These are phyloP conservation scores for Yarrowia bubula DNA, from an alignment of 805 yeast species.

Conservation along the genomic window DNA sequence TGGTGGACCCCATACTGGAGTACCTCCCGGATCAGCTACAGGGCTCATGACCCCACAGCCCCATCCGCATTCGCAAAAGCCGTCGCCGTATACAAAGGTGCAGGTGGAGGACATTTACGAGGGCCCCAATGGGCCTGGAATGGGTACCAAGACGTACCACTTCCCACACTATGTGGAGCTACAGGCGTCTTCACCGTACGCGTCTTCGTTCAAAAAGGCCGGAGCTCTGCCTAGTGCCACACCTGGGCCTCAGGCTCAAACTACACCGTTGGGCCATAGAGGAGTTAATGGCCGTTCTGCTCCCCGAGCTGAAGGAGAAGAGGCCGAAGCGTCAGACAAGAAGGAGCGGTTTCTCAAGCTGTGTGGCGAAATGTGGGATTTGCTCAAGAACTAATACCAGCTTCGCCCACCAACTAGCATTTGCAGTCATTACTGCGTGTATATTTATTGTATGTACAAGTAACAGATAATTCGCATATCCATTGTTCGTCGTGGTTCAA, in stretches of 20 bases:
- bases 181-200: conserved; percentile 24
- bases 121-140: conserved; percentile 6
- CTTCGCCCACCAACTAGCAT: neutral
- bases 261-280: neutral
- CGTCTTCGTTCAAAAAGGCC: conserved; percentile 22
- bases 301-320: neutral
- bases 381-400: conserved; percentile 28
- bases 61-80: conserved; percentile 19
- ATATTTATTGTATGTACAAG: conserved; percentile 24
- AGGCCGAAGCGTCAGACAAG: conserved; percentile 16
- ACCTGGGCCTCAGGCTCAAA: neutral
- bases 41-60: conserved; percentile 22
- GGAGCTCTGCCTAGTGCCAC: neutral
- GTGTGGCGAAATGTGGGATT: conserved; percentile 39
- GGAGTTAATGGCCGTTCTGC: neutral
- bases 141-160: conserved; percentile 17
- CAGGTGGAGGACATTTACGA: conserved; percentile 25
- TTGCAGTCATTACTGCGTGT: conserved; percentile 22
- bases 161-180: conserved; percentile 26
- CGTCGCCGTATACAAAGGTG: conserved; percentile 26
- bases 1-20: neutral
- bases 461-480: conserved; percentile 16
- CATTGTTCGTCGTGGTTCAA: neutral
- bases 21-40: conserved; percentile 6
- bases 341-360: conserved; percentile 36